Evolutionary conservation across 176 grass and related monocot species (phyloP).

Genomic region (Oryza punctata): DNA sequence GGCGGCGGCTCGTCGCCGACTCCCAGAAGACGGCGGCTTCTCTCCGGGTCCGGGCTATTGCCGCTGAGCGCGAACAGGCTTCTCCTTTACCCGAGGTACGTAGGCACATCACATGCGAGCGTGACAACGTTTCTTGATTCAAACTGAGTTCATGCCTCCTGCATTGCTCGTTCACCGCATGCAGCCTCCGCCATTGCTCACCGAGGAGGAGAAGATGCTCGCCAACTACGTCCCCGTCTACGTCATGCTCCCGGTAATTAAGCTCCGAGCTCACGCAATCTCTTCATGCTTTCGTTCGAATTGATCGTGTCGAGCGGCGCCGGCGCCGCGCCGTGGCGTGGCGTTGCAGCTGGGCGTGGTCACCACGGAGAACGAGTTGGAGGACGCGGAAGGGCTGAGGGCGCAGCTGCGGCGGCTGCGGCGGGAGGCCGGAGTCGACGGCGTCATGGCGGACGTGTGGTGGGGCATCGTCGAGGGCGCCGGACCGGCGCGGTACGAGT

Average conservation of each 20-base stretch:
- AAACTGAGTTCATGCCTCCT: neutral
- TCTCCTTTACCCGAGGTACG: constrained; percentile 24
- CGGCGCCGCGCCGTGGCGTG: neutral
- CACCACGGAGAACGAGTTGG: constrained; percentile 41
- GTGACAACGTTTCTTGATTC: neutral
- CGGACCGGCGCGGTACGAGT: constrained; percentile 55
- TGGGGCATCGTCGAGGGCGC: constrained; percentile 70
- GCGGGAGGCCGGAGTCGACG: constrained; percentile 48
- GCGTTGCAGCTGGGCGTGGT: constrained; percentile 58
- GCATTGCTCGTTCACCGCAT: neutral
- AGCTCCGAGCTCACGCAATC: neutral
- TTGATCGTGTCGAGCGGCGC: neutral
- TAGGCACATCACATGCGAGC: neutral
- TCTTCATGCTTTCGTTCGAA: neutral
- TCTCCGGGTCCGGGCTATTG: constrained; percentile 1
- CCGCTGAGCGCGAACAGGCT: constrained; percentile 14
- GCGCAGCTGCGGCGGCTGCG: constrained; percentile 51
- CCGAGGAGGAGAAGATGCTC: constrained; percentile 54
- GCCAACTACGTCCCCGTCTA: constrained; percentile 80
- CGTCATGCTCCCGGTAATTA: constrained; percentile 91
- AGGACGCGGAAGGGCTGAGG: constrained; percentile 49
- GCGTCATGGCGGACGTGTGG: constrained; percentile 83
- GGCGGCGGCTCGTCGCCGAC: neutral
- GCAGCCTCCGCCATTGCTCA: constrained; percentile 39
- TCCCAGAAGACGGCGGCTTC: neutral